Base-by-base conservation (phyloP, 2,329 filamentous ascomycete species). In the Daldinia eschscholtzii region DNA sequence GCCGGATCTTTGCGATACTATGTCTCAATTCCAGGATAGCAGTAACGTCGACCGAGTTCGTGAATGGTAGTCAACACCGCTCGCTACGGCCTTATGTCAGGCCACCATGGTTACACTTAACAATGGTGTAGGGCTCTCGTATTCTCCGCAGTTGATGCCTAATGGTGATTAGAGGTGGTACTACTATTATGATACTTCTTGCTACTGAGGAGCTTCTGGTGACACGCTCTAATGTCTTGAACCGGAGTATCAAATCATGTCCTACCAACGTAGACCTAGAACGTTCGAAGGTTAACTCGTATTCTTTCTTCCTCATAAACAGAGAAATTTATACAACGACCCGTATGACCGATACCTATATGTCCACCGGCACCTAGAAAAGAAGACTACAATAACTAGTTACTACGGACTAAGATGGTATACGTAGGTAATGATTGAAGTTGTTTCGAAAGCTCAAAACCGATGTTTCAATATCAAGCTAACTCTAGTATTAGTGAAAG, bases 181-280 rank as follows among this genome's bases (percentile, higher is more conserved):
- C 30, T 30, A n/a, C 7, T n/a, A n/a, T 28, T n/a, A 12, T 57
- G 18, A 50, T 12, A 15, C 39, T 35, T 23, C 37, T 46, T 33
- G 2, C 37, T 41, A 20, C 35, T 18, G 26, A 57, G 2, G 33
- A 23, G n/a, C 42, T 3, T 20, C 6, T 30, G 26, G 46, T 33
- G 15, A 18, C 26, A 23, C 13, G 35, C 41, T 46, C 12, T 30
- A 20, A 26, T 53, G 20, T 44, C 41, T 57, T n/a, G 30, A 33
- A 39, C 39, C 23, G 20, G 9, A 37, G 9, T 30, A 46, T 61
- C 35, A 33, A 28, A 23, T 39, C 9, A 39, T 56, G 37, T 58
- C 26, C 39, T 28, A 50, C 46, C 48, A 59, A 59, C 39, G 20
- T 52, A 44, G 20, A 20, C 6, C 28, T 57, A 59, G 28, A 37